Evolutionary conservation across 306 rosid genomes (phyloP).

Genomic region (Potentilla sterilis): DNA sequence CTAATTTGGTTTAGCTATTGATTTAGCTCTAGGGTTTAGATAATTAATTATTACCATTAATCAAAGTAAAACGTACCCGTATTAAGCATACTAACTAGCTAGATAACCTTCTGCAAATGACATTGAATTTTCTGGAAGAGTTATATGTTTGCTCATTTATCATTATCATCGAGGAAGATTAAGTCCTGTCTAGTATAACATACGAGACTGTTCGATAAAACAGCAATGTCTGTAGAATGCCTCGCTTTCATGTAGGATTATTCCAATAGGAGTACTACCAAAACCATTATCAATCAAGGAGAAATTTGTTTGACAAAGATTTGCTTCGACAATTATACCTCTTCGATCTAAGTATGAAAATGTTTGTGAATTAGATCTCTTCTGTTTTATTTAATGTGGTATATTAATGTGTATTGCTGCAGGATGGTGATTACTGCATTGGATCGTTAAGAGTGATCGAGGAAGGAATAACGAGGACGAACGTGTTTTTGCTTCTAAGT

Average conservation of each 20-base stretch:
- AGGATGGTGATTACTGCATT: conserved; percentile 70
- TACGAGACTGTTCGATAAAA: background rate
- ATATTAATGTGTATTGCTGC: conserved; percentile 27
- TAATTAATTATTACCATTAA: background rate
- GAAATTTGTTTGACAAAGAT: background rate
- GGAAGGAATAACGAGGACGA: conserved; percentile 23
- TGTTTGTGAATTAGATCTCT: background rate
- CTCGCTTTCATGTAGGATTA: background rate
- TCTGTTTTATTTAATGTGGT: background rate
- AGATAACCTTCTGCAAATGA: background rate
- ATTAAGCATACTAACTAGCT: background rate
- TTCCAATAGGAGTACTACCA: background rate
- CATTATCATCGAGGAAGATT: background rate
- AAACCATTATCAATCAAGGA: background rate
- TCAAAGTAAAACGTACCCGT: background rate
- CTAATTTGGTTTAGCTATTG: background rate
- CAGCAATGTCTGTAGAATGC: background rate
- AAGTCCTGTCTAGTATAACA: background rate
- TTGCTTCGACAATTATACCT: background rate
- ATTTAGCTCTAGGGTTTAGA: background rate
- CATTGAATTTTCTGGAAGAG: background rate
- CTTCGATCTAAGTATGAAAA: background rate
- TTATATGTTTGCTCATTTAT: background rate
- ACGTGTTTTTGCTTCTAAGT: conserved; percentile 4
- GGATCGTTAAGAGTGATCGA: conserved; percentile 61